Base-by-base conservation (phyloP, 2,329 filamentous ascomycete genomes). In the Berkeleyomyces basicola region DNA sequence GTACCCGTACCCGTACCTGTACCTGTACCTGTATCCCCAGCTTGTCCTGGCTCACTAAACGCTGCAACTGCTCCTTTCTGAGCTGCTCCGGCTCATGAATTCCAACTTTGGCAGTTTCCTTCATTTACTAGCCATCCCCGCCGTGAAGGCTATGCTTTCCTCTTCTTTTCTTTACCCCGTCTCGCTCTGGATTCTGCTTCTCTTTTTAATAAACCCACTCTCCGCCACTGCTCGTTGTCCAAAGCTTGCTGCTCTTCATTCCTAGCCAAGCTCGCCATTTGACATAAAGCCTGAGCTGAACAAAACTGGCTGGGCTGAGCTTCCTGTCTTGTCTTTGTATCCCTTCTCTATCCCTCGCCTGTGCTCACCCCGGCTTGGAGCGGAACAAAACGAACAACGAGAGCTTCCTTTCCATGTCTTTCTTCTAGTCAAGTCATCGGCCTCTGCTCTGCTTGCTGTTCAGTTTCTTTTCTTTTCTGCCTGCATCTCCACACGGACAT, bases 361-460 rank as follows among this genome's bases (percentile, higher is more conserved):
- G 47, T 16, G 31, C 59, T 33, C 7, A 53, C 47, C 23, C 37
- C 47, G 40, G 44, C n/a, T 36, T 59, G 40, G 40, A 59, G 14
- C 57, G 43, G 14, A 59, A 43, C 23, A 43, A 59, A 43, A 44
- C 57, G 43, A 23, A n/a, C 23, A 16, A 7, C 42, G 31, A 43
- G 7, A 44, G 43, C 70, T 61, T 66, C 61, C 64, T 65, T 61
- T 53, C 65, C 65, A 64, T 65, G 62, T 59, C 63, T 64, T 63
- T 63, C 66, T 66, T 61, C 64, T 64, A 59, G 64, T 65, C 65
- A 62, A 59, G 64, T 65, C 65, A 62, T 67, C 64, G 60, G 59
- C 42, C 36, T 58, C 16, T 59, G 16, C 59, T 43, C 23, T 57
- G 33, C 37, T 42, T 16, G 23, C 23, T 59, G 10, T 63, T 43